Conservation (phyloP, 106 monocot species). For the Dactylorhiza incarnata region DNA sequence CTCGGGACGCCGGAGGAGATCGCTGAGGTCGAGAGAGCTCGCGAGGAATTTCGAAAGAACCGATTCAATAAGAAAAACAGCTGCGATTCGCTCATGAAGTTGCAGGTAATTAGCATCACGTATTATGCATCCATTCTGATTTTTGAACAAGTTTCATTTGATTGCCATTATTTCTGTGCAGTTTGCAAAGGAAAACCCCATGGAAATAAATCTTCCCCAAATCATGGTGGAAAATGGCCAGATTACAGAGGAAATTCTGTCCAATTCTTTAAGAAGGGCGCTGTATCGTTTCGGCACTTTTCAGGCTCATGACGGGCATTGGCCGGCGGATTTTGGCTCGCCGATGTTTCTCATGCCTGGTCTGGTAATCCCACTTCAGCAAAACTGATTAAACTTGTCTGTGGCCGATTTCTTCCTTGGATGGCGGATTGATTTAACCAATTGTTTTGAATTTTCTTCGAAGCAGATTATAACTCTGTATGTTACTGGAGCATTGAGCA, state of each 20-base stretch:
- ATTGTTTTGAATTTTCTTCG: too few species aligned
- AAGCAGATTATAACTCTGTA: not conserved
- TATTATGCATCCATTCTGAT: not conserved
- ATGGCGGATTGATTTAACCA: too few species aligned
- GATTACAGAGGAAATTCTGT: not conserved
- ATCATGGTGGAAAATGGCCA: not conserved
- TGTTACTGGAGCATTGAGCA: slow-evolving; percentile 1
- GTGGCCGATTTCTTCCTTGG: too few species aligned
- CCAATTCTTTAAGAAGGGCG: not conserved
- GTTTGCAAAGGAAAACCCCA: too few species aligned
- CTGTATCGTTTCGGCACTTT: not conserved
- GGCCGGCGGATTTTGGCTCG: not conserved
- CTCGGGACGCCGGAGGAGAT: slow-evolving; percentile 29
- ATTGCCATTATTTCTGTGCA: too few species aligned
- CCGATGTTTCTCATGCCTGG: not conserved
- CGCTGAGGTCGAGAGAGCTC: slow-evolving; percentile 23
- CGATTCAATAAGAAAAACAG: slow-evolving; percentile 35
- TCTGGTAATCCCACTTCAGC: not conserved
- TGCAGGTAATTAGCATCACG: slow-evolving; percentile 21
- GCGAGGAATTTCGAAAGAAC: slow-evolving; percentile 20
- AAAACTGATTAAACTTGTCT: too few species aligned
- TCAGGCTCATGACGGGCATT: not conserved
- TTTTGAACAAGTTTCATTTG: not conserved
- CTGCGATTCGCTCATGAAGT: slow-evolving; percentile 17
- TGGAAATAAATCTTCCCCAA: not conserved